Base-by-base conservation (phyloP, 2,329 filamentous ascomycete species). In the Ophidiomyces ophidiicola region DNA sequence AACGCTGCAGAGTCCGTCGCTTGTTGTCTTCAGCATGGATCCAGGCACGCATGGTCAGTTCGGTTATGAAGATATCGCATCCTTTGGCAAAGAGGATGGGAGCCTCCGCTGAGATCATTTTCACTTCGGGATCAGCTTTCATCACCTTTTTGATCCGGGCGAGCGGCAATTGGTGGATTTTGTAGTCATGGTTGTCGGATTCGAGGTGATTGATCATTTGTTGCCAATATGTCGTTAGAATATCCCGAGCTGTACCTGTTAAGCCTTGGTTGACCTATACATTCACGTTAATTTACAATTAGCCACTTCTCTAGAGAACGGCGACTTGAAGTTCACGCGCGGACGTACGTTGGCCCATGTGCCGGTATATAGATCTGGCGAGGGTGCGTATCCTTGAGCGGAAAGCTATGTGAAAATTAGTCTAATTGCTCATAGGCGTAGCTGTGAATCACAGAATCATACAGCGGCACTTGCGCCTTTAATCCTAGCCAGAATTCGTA, bases 121-220 rank as follows among this genome's bases (percentile, higher is more conserved):
- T 98, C 33, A 98, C 90, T 54, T 98, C 90, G 0, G 90, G 90
- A 51, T 98, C 90, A 1, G 90, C 90, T 66, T 98, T 98, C 90
- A 98, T 98, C 49, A 98, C 90, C 63, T 98, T 98, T 71, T 98
- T 98, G 68, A 98, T 98, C 39, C 90, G 81, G n/a, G 90, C 90
- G 28, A 98, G 72, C 1, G 90, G 90, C 26, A 98, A 72, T 61
- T 96, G 90, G 60, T 98, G 90, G 41, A 96, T 75, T 65, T 98
- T 98, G 72, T 96, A 98, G 63, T 98, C 90, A 61, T 98, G 90
- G 34, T 82, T 85, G 53, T 96, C 90, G 44, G 75, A 84, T 65
- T 98, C 90, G 43, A 98, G 76, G 59, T 93, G 86, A 50, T 81
- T 88, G 66, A 98, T 94, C 46, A 87, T 90, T 56, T 98, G 88